Base-by-base conservation (phyloP, 23 red algal genomes). In the Cyanidium caldarium region DNA sequence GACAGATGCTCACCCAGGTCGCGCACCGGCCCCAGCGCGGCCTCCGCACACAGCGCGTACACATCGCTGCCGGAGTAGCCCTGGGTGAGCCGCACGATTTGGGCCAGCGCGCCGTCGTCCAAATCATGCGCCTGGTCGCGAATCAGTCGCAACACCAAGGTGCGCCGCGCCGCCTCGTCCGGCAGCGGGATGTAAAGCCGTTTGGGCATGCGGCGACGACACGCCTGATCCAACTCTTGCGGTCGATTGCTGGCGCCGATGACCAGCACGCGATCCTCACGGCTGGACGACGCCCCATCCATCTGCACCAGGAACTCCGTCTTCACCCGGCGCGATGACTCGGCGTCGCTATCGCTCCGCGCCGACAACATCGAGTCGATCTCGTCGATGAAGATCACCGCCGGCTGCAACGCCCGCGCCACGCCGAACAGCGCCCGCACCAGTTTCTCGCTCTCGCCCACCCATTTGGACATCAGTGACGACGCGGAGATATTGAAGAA, bases 321-420 rank as follows among this genome's bases (percentile, higher is more conserved):
- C 79, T 98, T 98, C 3, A 98, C 29, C 34, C 92, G 45, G 21
- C 92, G 69, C 20, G 92, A 81, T 2, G 67, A 67, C 58, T 89
- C 92, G 26, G 75, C 69, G 26, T 98, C 92, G n/a, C 45, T 36
- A 28, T 98, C 92, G 33, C 70, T 72, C 38, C 92, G 66, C 17
- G 68, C 39, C 30, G 73, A 72, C 10, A 98, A 31, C 23, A 98
- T 43, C 26, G 84, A 88, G 51, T 98, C 92, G 34, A 98, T 86
- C 73, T 98, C 92, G 57, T 98, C 92, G 35, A 98, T 88, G 40
- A 98, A 98, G 38, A 98, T 83, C n/a, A 98, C 84, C 34, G 84
- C 79, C 0, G 92, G 92, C 72, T 91, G 86, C 10, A 88, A 58
- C 7, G 40, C 77, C 19, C 84, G 77, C 2, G 92, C 92, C 28